These are phyloP conservation scores for Coelastrella sp. DNA, from an alignment of 139 green algal species.

Conservation along the genomic window DNA sequence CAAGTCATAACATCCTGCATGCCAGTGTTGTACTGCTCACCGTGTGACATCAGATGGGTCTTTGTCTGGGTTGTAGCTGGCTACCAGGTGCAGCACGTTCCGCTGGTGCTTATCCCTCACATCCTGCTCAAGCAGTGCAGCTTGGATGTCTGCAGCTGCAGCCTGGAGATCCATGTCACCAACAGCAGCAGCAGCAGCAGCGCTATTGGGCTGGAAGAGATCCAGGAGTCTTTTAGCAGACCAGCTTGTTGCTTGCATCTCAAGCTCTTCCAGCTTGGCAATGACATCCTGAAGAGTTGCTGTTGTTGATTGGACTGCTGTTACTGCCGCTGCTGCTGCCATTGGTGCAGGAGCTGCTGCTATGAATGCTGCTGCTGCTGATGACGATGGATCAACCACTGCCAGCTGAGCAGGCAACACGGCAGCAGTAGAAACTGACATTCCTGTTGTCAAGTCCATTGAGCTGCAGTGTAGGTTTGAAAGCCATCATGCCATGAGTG, in stretches of 20 bases:
- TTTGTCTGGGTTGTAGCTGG: neutral
- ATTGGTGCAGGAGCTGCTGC: no score
- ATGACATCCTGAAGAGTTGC: neutral
- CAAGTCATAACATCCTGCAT: neutral
- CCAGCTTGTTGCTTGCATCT: neutral
- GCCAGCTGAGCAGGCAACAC: no score
- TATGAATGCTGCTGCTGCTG: no score
- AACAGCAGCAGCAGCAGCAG: neutral
- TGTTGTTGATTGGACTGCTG: neutral
- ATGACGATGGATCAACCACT: no score
- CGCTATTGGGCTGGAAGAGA: neutral
- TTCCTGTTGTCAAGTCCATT: no score
- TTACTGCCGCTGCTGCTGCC: no score
- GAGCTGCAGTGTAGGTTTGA: no score
- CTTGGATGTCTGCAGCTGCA: neutral
- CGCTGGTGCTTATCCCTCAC: neutral
- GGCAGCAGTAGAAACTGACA: no score
- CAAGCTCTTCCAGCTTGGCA: neutral
- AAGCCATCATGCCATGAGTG: no score
- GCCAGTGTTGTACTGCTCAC: neutral
- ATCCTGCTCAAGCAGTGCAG: neutral
- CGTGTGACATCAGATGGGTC: no score
- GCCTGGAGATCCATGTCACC: neutral
- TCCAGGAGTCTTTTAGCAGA: neutral
- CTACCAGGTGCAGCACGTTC: conserved; percentile 33